phyloP scores from a whole-genome alignment of 352 stramenopile species.

The Globisporangium nodosum region DNA sequence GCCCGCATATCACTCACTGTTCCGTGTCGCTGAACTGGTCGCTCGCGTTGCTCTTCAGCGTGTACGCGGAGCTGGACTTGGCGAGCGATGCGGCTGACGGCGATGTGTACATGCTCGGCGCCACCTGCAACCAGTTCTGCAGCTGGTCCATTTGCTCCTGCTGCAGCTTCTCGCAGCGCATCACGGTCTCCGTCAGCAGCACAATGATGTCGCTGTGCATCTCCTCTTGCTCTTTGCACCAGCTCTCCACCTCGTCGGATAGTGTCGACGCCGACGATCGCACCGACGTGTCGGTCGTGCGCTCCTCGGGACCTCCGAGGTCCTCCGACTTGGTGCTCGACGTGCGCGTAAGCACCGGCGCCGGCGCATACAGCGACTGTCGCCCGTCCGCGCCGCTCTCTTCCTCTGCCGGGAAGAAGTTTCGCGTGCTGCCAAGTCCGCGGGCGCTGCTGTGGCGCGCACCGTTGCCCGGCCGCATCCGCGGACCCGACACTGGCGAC shows the following conservation, averaged over 20 bases:
- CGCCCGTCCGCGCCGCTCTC: not conserved
- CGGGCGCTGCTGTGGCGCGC: constrained; percentile 1
- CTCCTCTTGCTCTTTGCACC: constrained; percentile 77
- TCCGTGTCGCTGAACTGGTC: constrained; percentile 6
- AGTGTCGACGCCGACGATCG: constrained; percentile 51
- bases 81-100: constrained; percentile 10
- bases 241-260: constrained; percentile 75
- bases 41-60: constrained; percentile 4
- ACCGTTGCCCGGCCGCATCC: constrained; percentile 1
- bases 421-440: not conserved
- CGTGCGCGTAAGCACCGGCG: not conserved
- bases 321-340: not conserved
- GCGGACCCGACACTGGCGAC: constrained; percentile 28
- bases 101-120: constrained; percentile 26
- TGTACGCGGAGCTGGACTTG: constrained; percentile 7
- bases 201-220: constrained; percentile 82
- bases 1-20: not conserved
- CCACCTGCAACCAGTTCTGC: constrained; percentile 77
- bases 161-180: constrained; percentile 76
- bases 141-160: constrained; percentile 81
- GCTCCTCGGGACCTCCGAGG: constrained; percentile 19
- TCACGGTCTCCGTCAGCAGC: constrained; percentile 74
- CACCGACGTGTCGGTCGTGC: constrained; percentile 36
- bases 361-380: not conserved
- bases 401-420: constrained; percentile 13